Evolutionary conservation across 2,329 filamentous ascomycete species (phyloP), one percentile per base, ranked within the genome.

Genomic region (Biscogniauxia marginata): DNA sequence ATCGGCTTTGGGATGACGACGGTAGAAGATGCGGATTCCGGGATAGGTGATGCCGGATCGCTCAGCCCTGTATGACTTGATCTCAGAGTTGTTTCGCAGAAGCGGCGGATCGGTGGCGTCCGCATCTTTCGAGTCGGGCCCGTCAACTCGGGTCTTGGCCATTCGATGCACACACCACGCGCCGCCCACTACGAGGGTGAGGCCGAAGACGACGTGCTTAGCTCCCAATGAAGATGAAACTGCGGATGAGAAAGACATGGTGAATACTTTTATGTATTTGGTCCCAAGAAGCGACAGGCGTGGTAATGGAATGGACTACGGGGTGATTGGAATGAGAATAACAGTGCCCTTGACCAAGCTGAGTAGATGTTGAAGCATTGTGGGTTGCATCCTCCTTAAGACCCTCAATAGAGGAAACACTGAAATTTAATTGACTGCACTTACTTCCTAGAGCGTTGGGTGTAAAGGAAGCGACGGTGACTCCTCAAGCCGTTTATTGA

Each of bases 11-110:
- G 86, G 83, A 73, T 97, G 95, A 53, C 84, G 84, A 55, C 88
- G 84, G 74, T 89, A 93, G 72, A 98, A 97, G 46, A 93, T 86
- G 55, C 93, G 86, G 60, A 98, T 81, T 25, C 81, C 83, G 1
- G 86, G 82, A 70, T 97, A 98, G 7, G 83, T 86, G 62, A 87
- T 78, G 39, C 80, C 75, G 49, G 74, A 86, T 23, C 74, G 75
- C 16, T 79, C 80, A 2, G 92, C 93, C n/a, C 81, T 86, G 72
- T 92, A 96, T 4, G 86, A 81, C 67, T 83, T 82, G 64, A 88
- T 80, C 43, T 83, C 80, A 13, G 90, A 92, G 71, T 93, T 82
- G 65, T 92, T 89, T 71, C 82, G 88, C 58, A 98, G 79, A 11
- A 97, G 80, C n/a, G 86, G 81, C 24, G 93, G 91, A 67, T 97